Base-by-base conservation (phyloP, 768 basidiomycete species). In the Fistulinella prunicolor region DNA sequence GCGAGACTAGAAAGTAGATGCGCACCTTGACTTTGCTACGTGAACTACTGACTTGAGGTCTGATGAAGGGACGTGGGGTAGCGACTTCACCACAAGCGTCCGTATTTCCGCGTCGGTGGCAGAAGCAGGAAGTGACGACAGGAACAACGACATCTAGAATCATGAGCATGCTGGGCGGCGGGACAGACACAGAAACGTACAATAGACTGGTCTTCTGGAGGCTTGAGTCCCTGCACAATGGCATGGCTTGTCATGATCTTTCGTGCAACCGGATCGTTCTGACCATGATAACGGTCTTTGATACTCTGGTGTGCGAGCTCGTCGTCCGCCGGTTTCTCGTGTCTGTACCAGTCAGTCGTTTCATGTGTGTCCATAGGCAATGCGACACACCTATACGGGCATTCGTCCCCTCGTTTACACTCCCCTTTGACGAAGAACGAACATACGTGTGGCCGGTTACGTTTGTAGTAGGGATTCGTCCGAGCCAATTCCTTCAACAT, bases 361-460 rank as follows among this genome's bases (percentile, higher is more conserved):
- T 36, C n/a, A 19, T 23, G 9, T 4, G 28, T 22, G 29, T 38
- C 30, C 50, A 34, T 9, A 13, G 13, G 22, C 14, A 9, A 37
- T 2, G 6, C 12, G 6, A 67, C 76, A 46, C 48, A 82, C 83
- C 84, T 68, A 68, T 92, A 98, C 2, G 96, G 96, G 65, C 96
- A 99, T 50, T 95, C 93, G 13, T 72, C 70, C 7, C 96, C 96
- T 36, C 96, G 82, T 34, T 77, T 91, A 66, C 96, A 99, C 46
- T 94, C 89, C 0, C 96, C 96, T 70, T 98, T 99, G 42, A 79
- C 85, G 63, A 85, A 98, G 78, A 98, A 98, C 2, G 89, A 91
- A 67, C 96, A 99, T 13, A 96, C 63, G 55, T 97, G 89, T 38
- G 96, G 92, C 46, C 88, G 74, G 70, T 98, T 99, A 47, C 95